Conservation (phyloP, 2,329 filamentous ascomycete genomes). For the Podosphaera xanthii region DNA sequence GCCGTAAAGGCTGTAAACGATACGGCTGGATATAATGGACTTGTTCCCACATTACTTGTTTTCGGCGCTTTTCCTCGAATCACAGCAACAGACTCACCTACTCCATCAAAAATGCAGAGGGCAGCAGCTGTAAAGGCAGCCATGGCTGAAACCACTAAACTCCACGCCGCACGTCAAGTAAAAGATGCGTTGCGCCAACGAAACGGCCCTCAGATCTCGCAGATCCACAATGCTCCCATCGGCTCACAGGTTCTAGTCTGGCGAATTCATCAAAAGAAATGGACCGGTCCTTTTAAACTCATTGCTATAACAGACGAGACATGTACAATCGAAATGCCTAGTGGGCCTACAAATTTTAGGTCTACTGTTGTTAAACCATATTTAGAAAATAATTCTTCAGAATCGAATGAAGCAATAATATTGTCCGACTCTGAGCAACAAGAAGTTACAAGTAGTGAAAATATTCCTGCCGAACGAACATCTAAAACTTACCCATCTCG, state of each 20-base stretch:
- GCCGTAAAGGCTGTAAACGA: background rate
- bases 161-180: background rate
- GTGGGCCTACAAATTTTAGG: background rate
- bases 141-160: conserved; percentile 2
- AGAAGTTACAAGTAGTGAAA: too few relatives aligned
- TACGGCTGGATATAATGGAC: background rate
- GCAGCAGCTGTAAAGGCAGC: conserved; percentile 2
- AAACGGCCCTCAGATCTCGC: background rate
- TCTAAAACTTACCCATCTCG: too few relatives aligned
- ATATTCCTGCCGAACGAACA: too few relatives aligned
- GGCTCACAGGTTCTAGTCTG: conserved; percentile 2
- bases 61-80: conserved; percentile 1
- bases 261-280: background rate
- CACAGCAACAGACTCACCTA: background rate
- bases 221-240: conserved; percentile 1
- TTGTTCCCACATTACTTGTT: background rate
- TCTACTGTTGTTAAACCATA: background rate
- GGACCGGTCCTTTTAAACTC: background rate
- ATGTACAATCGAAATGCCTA: background rate
- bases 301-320: background rate
- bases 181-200: conserved; percentile 1
- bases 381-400: too few relatives aligned
- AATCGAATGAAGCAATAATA: too few relatives aligned
- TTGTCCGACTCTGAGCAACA: too few relatives aligned
- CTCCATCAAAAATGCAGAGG: background rate